These are phyloP conservation scores for Trapa bicornis DNA, from an alignment of 345 rosid genomes.

Conservation along the genomic window DNA sequence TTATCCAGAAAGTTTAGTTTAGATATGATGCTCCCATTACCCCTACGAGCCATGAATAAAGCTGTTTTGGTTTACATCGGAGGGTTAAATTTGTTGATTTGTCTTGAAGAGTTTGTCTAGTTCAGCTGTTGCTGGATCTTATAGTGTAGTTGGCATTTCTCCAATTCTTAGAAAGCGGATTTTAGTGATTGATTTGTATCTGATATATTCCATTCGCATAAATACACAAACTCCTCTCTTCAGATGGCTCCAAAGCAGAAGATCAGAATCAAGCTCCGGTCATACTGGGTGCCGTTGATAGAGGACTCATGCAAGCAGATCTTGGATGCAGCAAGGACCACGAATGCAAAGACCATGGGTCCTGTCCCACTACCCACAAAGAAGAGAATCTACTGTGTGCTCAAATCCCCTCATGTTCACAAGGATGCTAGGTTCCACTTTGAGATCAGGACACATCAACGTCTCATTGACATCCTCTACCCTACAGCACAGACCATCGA, in stretches of 20 bases:
- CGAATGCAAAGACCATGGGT: slow-evolving; percentile 91
- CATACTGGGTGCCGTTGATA: slow-evolving; percentile 82
- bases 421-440: slow-evolving; percentile 97
- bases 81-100: background rate
- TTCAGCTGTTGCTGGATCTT: background rate
- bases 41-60: no score
- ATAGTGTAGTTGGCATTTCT: background rate
- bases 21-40: background rate
- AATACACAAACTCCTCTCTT: slow-evolving; percentile 4
- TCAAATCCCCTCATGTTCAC: slow-evolving; percentile 96
- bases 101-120: background rate
- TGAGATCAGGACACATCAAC: slow-evolving; percentile 89
- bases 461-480: slow-evolving; percentile 79
- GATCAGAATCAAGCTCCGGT: slow-evolving; percentile 87
- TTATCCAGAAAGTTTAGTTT: background rate
- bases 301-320: slow-evolving; percentile 99
- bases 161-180: background rate
- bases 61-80: background rate
- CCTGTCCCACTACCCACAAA: slow-evolving; percentile 93
- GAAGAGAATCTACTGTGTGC: slow-evolving; percentile 83
- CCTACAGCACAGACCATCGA: slow-evolving; percentile 97
- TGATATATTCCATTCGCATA: background rate
- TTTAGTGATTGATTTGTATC: background rate
- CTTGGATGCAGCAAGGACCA: slow-evolving; percentile 72
- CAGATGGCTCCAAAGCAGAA: slow-evolving; percentile 95